These are phyloP conservation scores for Tetraselmis chui DNA, from an alignment of 139 green algal genomes.

Conservation along the genomic window DNA sequence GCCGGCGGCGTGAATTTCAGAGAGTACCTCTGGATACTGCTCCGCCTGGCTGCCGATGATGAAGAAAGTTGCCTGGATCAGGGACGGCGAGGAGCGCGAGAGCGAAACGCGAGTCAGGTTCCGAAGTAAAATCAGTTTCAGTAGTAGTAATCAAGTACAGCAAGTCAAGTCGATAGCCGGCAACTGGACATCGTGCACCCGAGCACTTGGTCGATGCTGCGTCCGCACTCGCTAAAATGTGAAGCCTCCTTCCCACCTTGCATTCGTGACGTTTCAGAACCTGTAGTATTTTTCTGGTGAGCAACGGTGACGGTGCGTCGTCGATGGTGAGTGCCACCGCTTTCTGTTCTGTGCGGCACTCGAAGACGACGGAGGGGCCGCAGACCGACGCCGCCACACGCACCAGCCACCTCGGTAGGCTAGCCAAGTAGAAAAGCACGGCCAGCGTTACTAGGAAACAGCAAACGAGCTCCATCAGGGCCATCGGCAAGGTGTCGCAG, in stretches of 20 bases:
- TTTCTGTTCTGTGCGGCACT: neutral
- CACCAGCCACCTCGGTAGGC: neutral
- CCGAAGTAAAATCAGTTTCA: too few relatives aligned
- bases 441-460: too few relatives aligned
- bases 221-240: too few relatives aligned
- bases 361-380: neutral
- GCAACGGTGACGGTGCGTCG: neutral
- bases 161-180: too few relatives aligned
- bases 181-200: too few relatives aligned
- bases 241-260: neutral
- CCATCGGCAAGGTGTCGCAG: too few relatives aligned
- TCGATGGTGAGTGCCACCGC: neutral
- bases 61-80: neutral
- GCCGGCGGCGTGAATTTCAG: neutral
- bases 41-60: neutral
- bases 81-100: too few relatives aligned
- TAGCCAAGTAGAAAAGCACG: neutral
- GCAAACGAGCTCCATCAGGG: too few relatives aligned
- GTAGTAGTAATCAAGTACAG: too few relatives aligned
- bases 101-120: too few relatives aligned
- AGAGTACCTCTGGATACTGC: neutral
- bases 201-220: too few relatives aligned
- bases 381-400: neutral
- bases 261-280: neutral
- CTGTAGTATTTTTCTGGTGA: neutral